Base-by-base conservation (phyloP, 257 asterid species). In the Fraxinus quadrangulata region DNA sequence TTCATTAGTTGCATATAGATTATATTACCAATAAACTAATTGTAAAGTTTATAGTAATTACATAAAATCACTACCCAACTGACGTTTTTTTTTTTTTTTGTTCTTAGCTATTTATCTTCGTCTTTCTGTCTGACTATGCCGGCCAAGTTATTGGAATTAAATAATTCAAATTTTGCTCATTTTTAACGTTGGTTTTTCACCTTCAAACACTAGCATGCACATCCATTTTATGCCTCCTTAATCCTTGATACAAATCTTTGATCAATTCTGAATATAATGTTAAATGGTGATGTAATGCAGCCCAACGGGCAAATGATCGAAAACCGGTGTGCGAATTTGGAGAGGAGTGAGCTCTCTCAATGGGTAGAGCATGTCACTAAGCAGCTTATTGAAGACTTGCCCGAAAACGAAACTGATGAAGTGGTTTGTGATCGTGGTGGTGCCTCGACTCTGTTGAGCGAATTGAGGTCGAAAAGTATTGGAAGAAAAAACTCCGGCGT, bases 361-460 rank as follows among this genome's bases (percentile, higher is more conserved):
- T 93, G 97, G 98, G 94, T 89, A 10, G 90, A 93, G 67, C 87
- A 88, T 73, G 90, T 90, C 47, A 85, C 90, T 2, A 84, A 82
- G 81, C 96, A 87, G 30, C 91, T 90, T 47, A 68, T 87, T 3
- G 94, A 89, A 54, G 93, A 88, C 82, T 80, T 84, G 74, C 90
- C 92, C 0, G 93, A 85, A 61, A 67, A 75, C 4, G 81, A 81
- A 56, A 36, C 73, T 0, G 66, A 24, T 23, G 2, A 47, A 23
- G 47, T 51, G 63, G 63, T n/a, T 54, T 54, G 63, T 1, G 26
- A 36, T 36, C 40, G 19, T 26, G 77, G 23, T 67, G 28, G 70
- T 21, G 85, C 74, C 11, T 84, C 88, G 1, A 71, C 84, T 0
- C 73, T 84, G 14, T 72, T 86, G 24, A 79, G 76, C 5, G 92